Evolutionary conservation across 805 yeast genomes (phyloP).

Genomic region (Debaryomyces tyrocola): DNA sequence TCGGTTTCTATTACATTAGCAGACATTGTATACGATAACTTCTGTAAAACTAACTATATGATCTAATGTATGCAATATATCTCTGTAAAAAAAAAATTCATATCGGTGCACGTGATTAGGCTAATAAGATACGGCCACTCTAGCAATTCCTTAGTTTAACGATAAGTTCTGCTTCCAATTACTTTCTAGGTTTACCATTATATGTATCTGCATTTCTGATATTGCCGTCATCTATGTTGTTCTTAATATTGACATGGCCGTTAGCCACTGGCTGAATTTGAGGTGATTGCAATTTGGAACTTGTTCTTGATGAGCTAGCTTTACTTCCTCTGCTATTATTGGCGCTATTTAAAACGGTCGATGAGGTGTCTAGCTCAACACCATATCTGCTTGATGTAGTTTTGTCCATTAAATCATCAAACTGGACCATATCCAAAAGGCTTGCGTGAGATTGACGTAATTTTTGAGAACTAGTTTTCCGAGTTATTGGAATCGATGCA

Average conservation of each 20-base stretch:
- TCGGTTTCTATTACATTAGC: neutral
- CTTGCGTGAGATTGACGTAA: conserved; percentile 19
- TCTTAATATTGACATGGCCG: neutral
- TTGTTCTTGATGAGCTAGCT: conserved; percentile 1
- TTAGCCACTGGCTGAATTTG: neutral
- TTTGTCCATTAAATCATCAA: conserved; percentile 15
- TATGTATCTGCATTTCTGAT: too few species aligned
- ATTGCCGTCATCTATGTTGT: neutral
- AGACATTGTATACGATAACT: neutral
- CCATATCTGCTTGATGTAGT: conserved; percentile 19
- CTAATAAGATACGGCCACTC: too few species aligned
- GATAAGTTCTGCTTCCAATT: too few species aligned
- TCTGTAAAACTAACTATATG: too few species aligned
- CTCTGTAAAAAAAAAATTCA: too few species aligned
- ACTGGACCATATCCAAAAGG: conserved; percentile 21
- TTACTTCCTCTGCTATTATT: conserved; percentile 11
- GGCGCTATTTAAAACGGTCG: conserved; percentile 14
- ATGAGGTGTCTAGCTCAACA: conserved; percentile 19
- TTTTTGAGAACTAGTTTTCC: conserved; percentile 14
- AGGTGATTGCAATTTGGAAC: conserved; percentile 2
- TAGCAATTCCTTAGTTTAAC: too few species aligned
- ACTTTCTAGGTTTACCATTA: too few species aligned
- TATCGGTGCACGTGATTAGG: too few species aligned
- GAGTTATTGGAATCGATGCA: conserved; percentile 17
- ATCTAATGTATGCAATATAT: too few species aligned